These are phyloP conservation scores for Blastocystis sp. DNA, from an alignment of 352 stramenopile genomes.

Conservation along the genomic window DNA sequence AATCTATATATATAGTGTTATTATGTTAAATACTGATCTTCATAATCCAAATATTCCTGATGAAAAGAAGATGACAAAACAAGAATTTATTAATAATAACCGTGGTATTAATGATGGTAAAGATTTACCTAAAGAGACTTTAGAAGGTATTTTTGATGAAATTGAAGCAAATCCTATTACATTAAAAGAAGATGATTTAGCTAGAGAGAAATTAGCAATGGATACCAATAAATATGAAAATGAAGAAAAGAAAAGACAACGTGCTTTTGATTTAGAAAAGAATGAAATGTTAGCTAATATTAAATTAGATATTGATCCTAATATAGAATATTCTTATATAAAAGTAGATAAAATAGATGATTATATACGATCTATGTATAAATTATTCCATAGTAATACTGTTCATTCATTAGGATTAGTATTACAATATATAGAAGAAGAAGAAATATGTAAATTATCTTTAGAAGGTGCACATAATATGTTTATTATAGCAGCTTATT, in stretches of 20 bases:
- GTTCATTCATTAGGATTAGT: constrained; percentile 84
- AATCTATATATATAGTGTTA: no score
- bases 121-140: constrained; percentile 73
- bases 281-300: constrained; percentile 40
- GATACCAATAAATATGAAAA: constrained; percentile 44
- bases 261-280: constrained; percentile 55
- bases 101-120: constrained; percentile 80
- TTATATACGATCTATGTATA: constrained; percentile 82
- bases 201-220: constrained; percentile 45
- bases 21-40: constrained; percentile 87
- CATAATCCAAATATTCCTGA: constrained; percentile 91
- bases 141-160: constrained; percentile 75
- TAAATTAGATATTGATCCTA: constrained; percentile 39
- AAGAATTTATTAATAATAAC: constrained; percentile 86
- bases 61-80: constrained; percentile 85
- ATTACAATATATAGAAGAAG: constrained; percentile 72
- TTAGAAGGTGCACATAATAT: constrained; percentile 78
- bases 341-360: constrained; percentile 37
- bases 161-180: constrained; percentile 81
- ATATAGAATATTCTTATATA: constrained; percentile 5
- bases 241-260: constrained; percentile 36
- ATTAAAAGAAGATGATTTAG: constrained; percentile 80
- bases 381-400: constrained; percentile 86
- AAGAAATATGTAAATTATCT: constrained; percentile 70
- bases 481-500: constrained; percentile 63